phyloP scores from a whole-genome alignment of 768 basidiomycete genomes.

The Hygrophorus pudorinus region DNA sequence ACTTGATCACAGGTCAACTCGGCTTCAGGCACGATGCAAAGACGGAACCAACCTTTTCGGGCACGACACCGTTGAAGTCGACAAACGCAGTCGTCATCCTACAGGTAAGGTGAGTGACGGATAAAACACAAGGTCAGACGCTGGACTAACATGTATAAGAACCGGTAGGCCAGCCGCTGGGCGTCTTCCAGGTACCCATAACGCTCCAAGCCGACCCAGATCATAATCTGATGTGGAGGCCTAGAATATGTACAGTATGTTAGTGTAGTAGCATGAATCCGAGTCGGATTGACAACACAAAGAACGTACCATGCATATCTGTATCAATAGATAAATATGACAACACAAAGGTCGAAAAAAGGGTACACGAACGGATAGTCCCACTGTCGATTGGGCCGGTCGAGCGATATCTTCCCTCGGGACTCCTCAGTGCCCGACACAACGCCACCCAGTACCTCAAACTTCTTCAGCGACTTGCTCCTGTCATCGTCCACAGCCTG shows the following conservation, averaged over 20 bases:
- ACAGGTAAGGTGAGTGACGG: constrained; percentile 1
- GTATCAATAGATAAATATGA: constrained; percentile 10
- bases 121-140: not conserved
- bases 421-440: constrained; percentile 97
- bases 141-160: constrained; percentile 80
- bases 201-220: constrained; percentile 94
- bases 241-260: constrained; percentile 28
- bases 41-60: constrained; percentile 68
- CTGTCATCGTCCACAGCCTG: constrained; percentile 28
- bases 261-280: not conserved
- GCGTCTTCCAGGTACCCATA: constrained; percentile 94
- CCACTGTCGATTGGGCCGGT: constrained; percentile 98
- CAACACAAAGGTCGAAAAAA: not conserved
- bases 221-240: constrained; percentile 99
- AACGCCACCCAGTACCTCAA: constrained; percentile 91
- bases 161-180: constrained; percentile 87
- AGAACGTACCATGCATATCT: constrained; percentile 59
- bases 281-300: not conserved
- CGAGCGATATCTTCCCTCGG: constrained; percentile 89
- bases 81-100: constrained; percentile 94
- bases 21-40: not conserved
- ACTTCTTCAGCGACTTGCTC: constrained; percentile 82
- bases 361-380: constrained; percentile 74
- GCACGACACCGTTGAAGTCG: constrained; percentile 96
- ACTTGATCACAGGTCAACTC: constrained; percentile 30